Percentiles rank a stretch among this genome's conserved stretches.
Evolutionary conservation across 768 basidiomycete species (phyloP).

Genomic region (Coprinellus aureogranulatus): DNA sequence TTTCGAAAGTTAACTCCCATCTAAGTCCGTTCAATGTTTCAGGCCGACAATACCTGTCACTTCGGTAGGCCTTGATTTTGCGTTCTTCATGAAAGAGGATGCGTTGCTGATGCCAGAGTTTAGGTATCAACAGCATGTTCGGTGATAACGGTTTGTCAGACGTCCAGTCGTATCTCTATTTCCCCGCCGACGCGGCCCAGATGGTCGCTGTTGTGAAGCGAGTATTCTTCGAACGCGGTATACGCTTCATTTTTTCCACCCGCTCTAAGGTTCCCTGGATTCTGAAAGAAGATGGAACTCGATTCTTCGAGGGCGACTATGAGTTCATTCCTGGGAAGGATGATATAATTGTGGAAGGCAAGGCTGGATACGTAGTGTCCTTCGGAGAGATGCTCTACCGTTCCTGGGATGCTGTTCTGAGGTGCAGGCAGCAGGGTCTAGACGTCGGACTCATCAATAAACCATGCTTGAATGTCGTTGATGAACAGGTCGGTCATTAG

Average conservation of each 20-base stretch:
- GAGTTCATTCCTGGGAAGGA: conserved; percentile 83
- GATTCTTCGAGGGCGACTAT: conserved; percentile 68
- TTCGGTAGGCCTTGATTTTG: conserved; percentile 27
- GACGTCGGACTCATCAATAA: conserved; percentile 89
- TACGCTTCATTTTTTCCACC: conserved; percentile 87
- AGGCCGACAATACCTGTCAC: conserved; percentile 53
- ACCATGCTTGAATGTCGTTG: conserved; percentile 76
- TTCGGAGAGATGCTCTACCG: conserved; percentile 89
- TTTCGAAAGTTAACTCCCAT: conserved; percentile 4
- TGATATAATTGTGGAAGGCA: conserved; percentile 76
- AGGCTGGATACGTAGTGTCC: conserved; percentile 76
- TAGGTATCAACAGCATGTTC: conserved; percentile 84
- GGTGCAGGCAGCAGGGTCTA: conserved; percentile 66
- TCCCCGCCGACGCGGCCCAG: conserved; percentile 81
- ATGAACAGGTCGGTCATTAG: conserved; percentile 57
- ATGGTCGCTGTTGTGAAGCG: conserved; percentile 74
- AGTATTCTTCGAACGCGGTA: conserved; percentile 79
- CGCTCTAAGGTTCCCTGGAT: conserved; percentile 88
- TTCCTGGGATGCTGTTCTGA: conserved; percentile 77
- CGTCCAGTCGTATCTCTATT: conserved; percentile 76
- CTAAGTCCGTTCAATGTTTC: background rate
- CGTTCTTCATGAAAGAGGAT: conserved; percentile 1
- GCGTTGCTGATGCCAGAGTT: conserved; percentile 43
- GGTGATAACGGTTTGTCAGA: conserved; percentile 86
- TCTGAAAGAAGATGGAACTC: conserved; percentile 70